Evolutionary conservation across 139 green algal species (phyloP).

Genomic region (Closterium sp.): DNA sequence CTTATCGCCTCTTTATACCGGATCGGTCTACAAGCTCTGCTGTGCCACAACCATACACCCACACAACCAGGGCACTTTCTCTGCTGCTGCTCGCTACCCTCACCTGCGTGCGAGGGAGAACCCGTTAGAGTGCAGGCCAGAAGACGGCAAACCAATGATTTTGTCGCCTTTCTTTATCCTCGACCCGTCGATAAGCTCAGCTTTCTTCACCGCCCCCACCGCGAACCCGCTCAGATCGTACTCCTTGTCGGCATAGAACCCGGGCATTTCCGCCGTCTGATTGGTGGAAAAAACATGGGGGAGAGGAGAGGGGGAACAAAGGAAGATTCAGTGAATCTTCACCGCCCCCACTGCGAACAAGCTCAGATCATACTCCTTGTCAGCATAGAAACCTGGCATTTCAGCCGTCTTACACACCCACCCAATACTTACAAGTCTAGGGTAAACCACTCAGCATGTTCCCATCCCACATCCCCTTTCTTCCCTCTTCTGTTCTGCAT

Average conservation of each 20-base stretch:
- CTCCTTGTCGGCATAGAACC: slow-evolving; percentile 94
- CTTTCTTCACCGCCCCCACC: slow-evolving; percentile 25
- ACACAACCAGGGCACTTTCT: no score
- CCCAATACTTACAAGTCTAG: no score
- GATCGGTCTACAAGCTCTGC: no score
- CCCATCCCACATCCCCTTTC: no score
- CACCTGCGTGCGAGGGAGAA: slow-evolving; percentile 72
- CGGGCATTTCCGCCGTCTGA: slow-evolving; percentile 95
- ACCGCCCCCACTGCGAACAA: slow-evolving; percentile 96
- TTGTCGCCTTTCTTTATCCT: background rate
- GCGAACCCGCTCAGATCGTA: slow-evolving; percentile 98
- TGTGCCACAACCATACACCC: no score
- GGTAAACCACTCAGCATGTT: no score
- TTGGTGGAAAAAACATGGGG: background rate
- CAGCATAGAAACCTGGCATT: slow-evolving; percentile 96
- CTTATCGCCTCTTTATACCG: no score
- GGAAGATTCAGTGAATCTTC: slow-evolving; percentile 56
- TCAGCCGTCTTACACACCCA: slow-evolving; percentile 77
- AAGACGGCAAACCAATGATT: slow-evolving; percentile 52
- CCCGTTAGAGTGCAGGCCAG: slow-evolving; percentile 93
- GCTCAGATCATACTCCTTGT: slow-evolving; percentile 96
- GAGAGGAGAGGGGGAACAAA: no score
- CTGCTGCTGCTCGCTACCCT: no score
- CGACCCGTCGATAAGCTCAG: background rate
- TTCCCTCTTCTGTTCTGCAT: background rate